Percentiles rank a stretch among this genome's conserved stretches.
Conservation (phyloP, 345 rosid genomes). For the Salix arbutifolia region DNA sequence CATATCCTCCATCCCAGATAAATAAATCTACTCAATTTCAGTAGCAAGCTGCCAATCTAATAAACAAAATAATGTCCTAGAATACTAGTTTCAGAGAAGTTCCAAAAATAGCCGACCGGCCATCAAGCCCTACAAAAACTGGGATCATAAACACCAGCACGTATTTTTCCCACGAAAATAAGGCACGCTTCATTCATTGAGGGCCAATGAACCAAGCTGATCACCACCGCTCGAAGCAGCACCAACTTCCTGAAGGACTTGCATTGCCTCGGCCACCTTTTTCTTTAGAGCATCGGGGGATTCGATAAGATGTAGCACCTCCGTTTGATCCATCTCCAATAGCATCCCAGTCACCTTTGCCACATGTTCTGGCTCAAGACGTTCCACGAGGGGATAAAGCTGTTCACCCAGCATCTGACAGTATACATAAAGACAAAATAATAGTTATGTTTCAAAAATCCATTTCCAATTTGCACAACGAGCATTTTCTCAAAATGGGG, state of each 20-base stretch:
- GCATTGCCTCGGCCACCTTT: constrained; percentile 68
- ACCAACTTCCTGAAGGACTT: constrained; percentile 44
- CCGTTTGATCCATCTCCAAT: constrained; percentile 73
- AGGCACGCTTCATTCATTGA: constrained; percentile 21
- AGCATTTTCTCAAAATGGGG: neutral
- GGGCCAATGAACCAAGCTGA: constrained; percentile 27
- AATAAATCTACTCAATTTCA: neutral
- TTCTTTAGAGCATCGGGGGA: constrained; percentile 64
- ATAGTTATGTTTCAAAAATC: neutral
- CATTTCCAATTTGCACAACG: neutral
- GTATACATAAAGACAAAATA: neutral
- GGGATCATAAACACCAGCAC: neutral
- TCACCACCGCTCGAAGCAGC: constrained; percentile 29
- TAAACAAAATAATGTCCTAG: constrained; percentile 3
- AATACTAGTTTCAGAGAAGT: neutral
- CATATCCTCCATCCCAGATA: neutral
- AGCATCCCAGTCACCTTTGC: constrained; percentile 75
- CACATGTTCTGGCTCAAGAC: constrained; percentile 48
- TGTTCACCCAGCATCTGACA: constrained; percentile 71
- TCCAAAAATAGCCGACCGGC: neutral
- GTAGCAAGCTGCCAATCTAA: neutral
- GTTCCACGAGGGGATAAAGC: constrained; percentile 60
- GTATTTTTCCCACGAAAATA: neutral
- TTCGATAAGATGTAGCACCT: constrained; percentile 65
- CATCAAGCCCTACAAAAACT: constrained; percentile 14